Percentiles rank a stretch among this genome's conserved stretches.
Conservation (phyloP, 2,329 filamentous ascomycete genomes). For the Monilinia aucupariae region DNA sequence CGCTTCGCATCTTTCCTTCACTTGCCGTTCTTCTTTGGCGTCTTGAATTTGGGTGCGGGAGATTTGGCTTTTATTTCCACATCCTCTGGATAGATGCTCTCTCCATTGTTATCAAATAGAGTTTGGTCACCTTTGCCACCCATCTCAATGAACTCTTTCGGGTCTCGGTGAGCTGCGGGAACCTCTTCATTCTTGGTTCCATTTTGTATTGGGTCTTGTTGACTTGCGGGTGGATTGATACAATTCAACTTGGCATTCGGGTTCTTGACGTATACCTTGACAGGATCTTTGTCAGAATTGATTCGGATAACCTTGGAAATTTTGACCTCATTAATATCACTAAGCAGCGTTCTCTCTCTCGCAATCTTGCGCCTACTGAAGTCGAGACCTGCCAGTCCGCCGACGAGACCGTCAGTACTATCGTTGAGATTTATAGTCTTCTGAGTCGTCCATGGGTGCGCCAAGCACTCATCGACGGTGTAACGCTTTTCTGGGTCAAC, state of each 20-base stretch:
- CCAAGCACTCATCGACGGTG: conserved; percentile 83
- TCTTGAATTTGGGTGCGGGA: not conserved
- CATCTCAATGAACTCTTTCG: conserved; percentile 75
- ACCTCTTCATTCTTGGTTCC: conserved; percentile 51
- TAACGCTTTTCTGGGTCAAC: conserved; percentile 79
- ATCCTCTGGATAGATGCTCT: conserved; percentile 17
- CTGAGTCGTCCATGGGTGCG: conserved; percentile 82
- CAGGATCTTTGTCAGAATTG: conserved; percentile 47
- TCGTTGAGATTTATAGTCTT: conserved; percentile 60
- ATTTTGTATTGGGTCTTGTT: conserved; percentile 18
- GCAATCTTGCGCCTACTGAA: conserved; percentile 75
- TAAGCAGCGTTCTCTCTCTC: conserved; percentile 80
- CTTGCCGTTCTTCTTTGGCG: conserved; percentile 10
- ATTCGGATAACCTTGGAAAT: conserved; percentile 54
- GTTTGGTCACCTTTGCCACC: conserved; percentile 81
- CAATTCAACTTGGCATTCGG: conserved; percentile 41
- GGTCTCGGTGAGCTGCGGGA: conserved; percentile 61
- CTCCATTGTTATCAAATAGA: conserved; percentile 61
- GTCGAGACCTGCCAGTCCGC: conserved; percentile 75
- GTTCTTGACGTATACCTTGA: conserved; percentile 76
- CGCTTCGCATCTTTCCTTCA: not conserved
- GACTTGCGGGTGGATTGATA: conserved; percentile 38
- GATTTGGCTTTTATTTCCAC: conserved; percentile 1
- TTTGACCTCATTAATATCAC: conserved; percentile 71
- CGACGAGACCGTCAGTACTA: conserved; percentile 87